Percentiles rank a stretch among this genome's conserved stretches.
These are phyloP conservation scores for Globisporangium splendens DNA, from an alignment of 352 stramenopile genomes.

Conservation along the genomic window DNA sequence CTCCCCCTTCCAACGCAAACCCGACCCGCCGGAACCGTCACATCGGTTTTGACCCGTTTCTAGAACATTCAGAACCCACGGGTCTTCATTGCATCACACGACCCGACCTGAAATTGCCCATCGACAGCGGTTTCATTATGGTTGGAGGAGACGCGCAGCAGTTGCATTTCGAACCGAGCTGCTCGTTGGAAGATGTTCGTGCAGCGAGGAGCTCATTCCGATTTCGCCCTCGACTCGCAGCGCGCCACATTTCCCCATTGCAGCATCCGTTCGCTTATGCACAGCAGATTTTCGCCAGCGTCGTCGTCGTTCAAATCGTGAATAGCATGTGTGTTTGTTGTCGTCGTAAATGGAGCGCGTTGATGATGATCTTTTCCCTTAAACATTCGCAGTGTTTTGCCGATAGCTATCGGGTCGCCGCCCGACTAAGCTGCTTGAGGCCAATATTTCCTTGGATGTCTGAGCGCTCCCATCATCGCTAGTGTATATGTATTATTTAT, in stretches of 20 bases:
- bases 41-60: too few relatives aligned
- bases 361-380: constrained; percentile 80
- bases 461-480: not conserved
- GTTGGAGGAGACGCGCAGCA: constrained; percentile 5
- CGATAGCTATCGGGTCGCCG: constrained; percentile 65
- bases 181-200: not conserved
- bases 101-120: not conserved
- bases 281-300: not conserved
- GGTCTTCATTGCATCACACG: not conserved
- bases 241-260: too few relatives aligned
- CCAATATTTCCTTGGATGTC: too few relatives aligned
- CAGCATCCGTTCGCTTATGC: too few relatives aligned
- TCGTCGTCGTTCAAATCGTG: not conserved
- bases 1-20: too few relatives aligned
- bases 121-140: not conserved
- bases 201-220: too few relatives aligned
- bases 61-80: not conserved
- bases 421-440: constrained; percentile 37
- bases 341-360: constrained; percentile 29
- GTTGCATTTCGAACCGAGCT: constrained; percentile 1
- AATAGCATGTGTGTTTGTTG: not conserved
- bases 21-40: too few relatives aligned
- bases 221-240: too few relatives aligned
- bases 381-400: constrained; percentile 84
- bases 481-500: constrained; percentile 1